Conservation (phyloP, 2,329 filamentous ascomycete genomes). For the Colletotrichum sp. region DNA sequence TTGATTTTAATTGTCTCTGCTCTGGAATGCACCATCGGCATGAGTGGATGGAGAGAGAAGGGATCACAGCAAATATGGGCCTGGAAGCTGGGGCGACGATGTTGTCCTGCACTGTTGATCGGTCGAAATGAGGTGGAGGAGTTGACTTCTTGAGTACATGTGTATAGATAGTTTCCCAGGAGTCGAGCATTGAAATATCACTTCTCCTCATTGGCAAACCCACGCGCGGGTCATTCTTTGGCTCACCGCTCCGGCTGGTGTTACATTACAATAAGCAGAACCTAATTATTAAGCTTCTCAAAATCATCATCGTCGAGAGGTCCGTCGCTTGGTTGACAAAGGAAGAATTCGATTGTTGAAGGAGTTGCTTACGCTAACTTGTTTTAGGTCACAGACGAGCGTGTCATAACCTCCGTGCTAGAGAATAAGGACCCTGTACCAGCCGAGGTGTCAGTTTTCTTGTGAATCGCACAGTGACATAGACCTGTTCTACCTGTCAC, state of each 20-base stretch:
- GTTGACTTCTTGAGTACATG: constrained; percentile 1
- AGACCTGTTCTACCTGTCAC: background rate
- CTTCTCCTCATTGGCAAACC: constrained; percentile 9
- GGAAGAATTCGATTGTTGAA: background rate
- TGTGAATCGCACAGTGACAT: background rate
- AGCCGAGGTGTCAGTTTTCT: background rate
- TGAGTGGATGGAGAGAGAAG: background rate
- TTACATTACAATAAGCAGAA: background rate
- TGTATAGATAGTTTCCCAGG: constrained; percentile 19
- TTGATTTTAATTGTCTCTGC: background rate
- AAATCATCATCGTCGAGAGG: background rate
- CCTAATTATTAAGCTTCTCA: background rate
- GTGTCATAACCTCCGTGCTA: background rate
- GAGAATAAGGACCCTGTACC: background rate
- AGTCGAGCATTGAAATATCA: constrained; percentile 15
- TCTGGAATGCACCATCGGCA: constrained; percentile 2
- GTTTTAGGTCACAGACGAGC: background rate
- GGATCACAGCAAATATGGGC: background rate
- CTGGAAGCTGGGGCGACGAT: background rate
- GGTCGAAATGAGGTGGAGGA: background rate
- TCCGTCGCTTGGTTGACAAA: background rate
- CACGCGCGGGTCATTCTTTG: background rate
- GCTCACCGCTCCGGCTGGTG: background rate
- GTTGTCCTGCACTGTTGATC: background rate
- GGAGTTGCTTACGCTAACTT: background rate